Evolutionary conservation across 495 filamentous ascomycete species (phyloP).

Genomic region (Sordaria brevicollis): DNA sequence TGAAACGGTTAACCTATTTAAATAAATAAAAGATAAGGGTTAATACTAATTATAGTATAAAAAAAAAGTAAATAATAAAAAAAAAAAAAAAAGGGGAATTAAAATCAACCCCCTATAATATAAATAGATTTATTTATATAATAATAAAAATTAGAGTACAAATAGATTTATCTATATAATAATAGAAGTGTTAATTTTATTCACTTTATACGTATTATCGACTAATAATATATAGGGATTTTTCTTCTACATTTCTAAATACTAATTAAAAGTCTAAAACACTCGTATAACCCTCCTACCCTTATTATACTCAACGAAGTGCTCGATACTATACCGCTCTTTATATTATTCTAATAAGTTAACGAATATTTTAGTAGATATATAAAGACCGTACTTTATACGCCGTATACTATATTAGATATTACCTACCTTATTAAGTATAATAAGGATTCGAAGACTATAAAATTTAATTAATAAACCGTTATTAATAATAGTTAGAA

Average conservation of each 20-base stretch:
- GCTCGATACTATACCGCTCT: not conserved
- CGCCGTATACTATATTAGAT: too few species aligned
- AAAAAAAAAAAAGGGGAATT: not conserved
- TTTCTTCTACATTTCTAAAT: not conserved
- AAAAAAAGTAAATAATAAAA: too few species aligned
- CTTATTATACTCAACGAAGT: too few species aligned
- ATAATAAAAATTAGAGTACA: too few species aligned
- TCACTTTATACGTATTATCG: not conserved
- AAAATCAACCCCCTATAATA: too few species aligned
- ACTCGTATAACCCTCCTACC: not conserved
- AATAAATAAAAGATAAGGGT: too few species aligned
- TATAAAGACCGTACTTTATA: not conserved
- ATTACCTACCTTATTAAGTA: not conserved
- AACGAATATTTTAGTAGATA: not conserved
- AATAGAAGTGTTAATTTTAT: too few species aligned
- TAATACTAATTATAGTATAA: too few species aligned
- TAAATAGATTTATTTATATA: too few species aligned
- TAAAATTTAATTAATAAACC: too few species aligned
- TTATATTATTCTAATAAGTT: not conserved
- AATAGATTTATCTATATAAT: not conserved
- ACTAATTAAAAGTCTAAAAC: not conserved
- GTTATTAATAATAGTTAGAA: too few species aligned
- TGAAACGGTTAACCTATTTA: not conserved
- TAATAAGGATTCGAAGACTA: too few species aligned
- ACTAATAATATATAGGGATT: not conserved